phyloP scores from a whole-genome alignment of 805 yeast genomes.

The Jamesozyma hellenica region DNA sequence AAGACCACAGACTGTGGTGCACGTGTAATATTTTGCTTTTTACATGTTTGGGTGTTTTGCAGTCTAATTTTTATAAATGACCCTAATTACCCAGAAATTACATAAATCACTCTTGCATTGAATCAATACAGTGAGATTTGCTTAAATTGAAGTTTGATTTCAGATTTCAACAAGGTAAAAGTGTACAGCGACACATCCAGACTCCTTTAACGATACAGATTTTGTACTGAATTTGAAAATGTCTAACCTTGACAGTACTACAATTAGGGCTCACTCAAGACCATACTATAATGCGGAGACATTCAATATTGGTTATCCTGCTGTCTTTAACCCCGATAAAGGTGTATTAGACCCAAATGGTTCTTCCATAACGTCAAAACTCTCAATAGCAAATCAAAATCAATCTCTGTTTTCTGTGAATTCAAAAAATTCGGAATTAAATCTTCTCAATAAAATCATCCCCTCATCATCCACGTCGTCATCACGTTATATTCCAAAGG shows the following conservation, averaged over 20 bases:
- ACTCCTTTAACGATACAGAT: no score
- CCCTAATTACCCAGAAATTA: no score
- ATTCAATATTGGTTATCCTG: conserved; percentile 55
- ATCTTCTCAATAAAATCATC: not conserved
- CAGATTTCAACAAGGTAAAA: no score
- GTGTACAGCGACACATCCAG: no score
- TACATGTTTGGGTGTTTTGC: no score
- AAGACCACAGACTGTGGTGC: no score
- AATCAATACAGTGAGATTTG: no score
- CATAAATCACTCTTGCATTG: no score
- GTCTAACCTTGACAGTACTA: not conserved
- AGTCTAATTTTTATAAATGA: no score
- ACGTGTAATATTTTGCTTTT: no score
- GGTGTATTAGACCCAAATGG: conserved; percentile 47
- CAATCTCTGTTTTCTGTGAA: not conserved
- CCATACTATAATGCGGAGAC: conserved; percentile 65
- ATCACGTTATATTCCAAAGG: not conserved
- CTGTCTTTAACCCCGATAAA: conserved; percentile 48
- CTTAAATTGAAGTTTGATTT: no score
- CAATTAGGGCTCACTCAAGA: conserved; percentile 31
- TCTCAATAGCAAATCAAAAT: conserved; percentile 17
- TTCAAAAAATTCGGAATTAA: not conserved
- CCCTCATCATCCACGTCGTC: not conserved
- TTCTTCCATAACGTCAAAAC: conserved; percentile 31
- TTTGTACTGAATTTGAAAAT: no score